Evolutionary conservation across 2,329 filamentous ascomycete species (phyloP), one percentile per base, ranked within the genome.

Genomic region (Metarhizium sp.): DNA sequence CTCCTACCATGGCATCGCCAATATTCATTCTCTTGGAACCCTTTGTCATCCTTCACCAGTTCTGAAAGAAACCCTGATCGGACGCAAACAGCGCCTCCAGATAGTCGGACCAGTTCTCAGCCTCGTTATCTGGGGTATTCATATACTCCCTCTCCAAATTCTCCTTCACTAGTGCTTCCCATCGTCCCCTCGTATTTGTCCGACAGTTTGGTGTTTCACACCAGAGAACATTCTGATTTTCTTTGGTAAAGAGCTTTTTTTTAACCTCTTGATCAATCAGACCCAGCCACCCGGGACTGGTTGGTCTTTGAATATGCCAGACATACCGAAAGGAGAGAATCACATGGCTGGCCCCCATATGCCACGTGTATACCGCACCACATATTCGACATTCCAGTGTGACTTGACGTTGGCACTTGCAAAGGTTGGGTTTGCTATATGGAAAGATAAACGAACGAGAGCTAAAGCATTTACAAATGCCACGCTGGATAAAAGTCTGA

Each of bases 91-190:
- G 25, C 25, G 25, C 25, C 25, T 25, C 25, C 25, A 25, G 25
- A 25, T 25, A 25, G 3, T 25, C 25, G 25, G 25, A 25, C 25
- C 25, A 25, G 25, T 25, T 25, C 25, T 4, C 25, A 25, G 25
- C 25, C 3, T 25, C 25, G 25, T 4, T 25, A 25, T 25, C 25
- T 25, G 25, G 25, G 25, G 25, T 25, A 4, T 48, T 20, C 6
- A 48, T 14, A 16, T 48, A 48, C 14, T 42, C 52, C 45, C 45
- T 49, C 20, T 30, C 50, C 8, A 18, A 42, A 29, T 55, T 14
- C 6, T 47, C 49, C 43, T 55, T 55, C 4, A 55, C 25, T 11
- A 51, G 30, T n/a, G 49, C 36, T 25, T 55, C 53, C 53, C 53
- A 55, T 32, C 4, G 42, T 30, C 10, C 48, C 32, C 29, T 11